Conservation (phyloP, 148 eudicot genomes). For the Pharnaceum exiguum region DNA sequence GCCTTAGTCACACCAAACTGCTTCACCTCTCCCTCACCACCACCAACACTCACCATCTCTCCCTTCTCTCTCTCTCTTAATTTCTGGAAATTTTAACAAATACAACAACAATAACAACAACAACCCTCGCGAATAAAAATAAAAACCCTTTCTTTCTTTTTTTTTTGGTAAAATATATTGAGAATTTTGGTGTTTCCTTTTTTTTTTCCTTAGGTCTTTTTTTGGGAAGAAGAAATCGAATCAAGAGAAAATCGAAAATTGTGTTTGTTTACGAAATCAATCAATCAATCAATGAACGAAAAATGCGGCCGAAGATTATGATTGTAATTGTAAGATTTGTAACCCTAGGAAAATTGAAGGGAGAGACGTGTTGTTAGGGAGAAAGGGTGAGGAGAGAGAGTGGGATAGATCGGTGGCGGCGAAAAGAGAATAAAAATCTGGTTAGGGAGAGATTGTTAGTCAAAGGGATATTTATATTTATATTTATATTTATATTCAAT, state of each 20-base stretch:
- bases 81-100: too few relatives aligned
- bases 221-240: too few relatives aligned
- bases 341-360: constrained; percentile 21
- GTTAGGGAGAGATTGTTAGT: constrained; percentile 1
- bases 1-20: constrained; percentile 60
- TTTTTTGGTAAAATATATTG: too few relatives aligned
- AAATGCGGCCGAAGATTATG: not conserved
- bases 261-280: too few relatives aligned
- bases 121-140: too few relatives aligned
- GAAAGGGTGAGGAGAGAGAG: not conserved
- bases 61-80: too few relatives aligned
- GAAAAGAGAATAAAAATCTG: too few relatives aligned
- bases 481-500: not conserved
- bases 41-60: constrained; percentile 39
- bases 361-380: constrained; percentile 19
- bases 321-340: not conserved
- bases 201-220: too few relatives aligned
- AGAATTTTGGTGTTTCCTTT: too few relatives aligned
- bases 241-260: too few relatives aligned
- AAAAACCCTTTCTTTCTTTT: too few relatives aligned
- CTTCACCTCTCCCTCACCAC: constrained; percentile 18
- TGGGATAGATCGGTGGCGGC: not conserved
- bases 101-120: too few relatives aligned
- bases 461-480: constrained; percentile 15
- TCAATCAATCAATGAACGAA: not conserved